Evolutionary conservation across 148 eudicot species (phyloP).

Genomic region (Persicaria tinctoria): DNA sequence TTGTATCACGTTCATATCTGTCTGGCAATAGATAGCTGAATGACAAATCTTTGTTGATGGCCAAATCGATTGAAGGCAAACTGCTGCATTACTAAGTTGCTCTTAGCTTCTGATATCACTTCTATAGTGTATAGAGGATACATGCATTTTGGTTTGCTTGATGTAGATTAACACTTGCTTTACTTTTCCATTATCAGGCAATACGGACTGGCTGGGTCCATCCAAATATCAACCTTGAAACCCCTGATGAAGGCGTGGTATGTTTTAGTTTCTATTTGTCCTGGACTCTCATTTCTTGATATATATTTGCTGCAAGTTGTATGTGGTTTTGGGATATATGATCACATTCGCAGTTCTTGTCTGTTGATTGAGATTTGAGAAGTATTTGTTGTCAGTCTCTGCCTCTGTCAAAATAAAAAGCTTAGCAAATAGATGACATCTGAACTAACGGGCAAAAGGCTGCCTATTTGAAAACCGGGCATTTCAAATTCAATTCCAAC

Average conservation of each 20-base stretch:
- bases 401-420: too few species aligned
- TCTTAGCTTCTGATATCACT: neutral
- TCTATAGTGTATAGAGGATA: neutral
- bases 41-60: neutral
- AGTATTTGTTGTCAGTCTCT: too few species aligned
- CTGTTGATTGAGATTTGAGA: neutral
- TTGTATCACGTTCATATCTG: neutral
- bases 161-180: neutral
- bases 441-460: too few species aligned
- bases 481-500: too few species aligned
- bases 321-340: neutral
- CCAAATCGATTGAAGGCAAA: neutral
- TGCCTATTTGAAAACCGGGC: too few species aligned
- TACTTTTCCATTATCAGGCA: slow-evolving; percentile 40
- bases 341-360: neutral
- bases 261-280: slow-evolving; percentile 14
- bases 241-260: slow-evolving; percentile 91
- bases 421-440: too few species aligned
- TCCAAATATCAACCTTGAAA: slow-evolving; percentile 93
- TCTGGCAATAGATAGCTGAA: neutral
- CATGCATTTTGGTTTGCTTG: neutral
- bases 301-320: neutral
- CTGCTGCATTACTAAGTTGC: neutral
- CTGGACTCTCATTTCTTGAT: neutral
- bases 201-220: slow-evolving; percentile 94